phyloP scores from a whole-genome alignment of 805 yeast genomes.

The Hanseniaspora occidentalis region DNA sequence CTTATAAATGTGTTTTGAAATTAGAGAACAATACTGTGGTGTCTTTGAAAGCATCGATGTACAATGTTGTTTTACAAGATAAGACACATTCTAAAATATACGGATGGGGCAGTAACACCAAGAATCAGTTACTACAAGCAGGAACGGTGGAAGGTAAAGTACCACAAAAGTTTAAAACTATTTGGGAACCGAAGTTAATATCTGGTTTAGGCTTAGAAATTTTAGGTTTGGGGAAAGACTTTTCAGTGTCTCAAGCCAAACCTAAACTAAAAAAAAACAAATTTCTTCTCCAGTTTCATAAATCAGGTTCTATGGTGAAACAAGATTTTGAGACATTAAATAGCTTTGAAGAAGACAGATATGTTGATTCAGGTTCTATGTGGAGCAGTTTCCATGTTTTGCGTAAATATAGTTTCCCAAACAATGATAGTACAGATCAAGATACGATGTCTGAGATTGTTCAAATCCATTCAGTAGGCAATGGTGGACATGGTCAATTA shows the following conservation, averaged over 20 bases:
- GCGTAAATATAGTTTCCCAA: slow-evolving; percentile 1
- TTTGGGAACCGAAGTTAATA: neutral
- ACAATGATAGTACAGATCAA: too few species aligned
- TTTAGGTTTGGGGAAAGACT: slow-evolving; percentile 53
- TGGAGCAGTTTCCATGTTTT: slow-evolving; percentile 68
- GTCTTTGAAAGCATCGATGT: slow-evolving; percentile 1
- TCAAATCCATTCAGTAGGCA: slow-evolving; percentile 54
- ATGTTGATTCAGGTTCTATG: slow-evolving; percentile 29
- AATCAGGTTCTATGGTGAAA: slow-evolving; percentile 22
- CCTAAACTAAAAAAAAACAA: slow-evolving; percentile 10
- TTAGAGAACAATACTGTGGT: neutral
- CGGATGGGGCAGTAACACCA: slow-evolving; percentile 42
- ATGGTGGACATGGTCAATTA: slow-evolving; percentile 64
- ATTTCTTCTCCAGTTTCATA: slow-evolving; percentile 6
- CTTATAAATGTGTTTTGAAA: neutral
- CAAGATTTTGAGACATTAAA: slow-evolving; percentile 17
- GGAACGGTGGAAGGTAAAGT: slow-evolving; percentile 8
- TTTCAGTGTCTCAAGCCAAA: slow-evolving; percentile 36
- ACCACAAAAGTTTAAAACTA: slow-evolving; percentile 7
- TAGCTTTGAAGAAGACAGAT: slow-evolving; percentile 5
- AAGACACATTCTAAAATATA: slow-evolving; percentile 7
- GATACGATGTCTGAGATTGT: slow-evolving; percentile 8
- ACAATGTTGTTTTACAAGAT: slow-evolving; percentile 4
- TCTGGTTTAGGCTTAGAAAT: slow-evolving; percentile 13
- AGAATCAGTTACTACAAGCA: slow-evolving; percentile 26